Conservation (phyloP, 139 green algal genomes). For the Pleodorina starrii region DNA sequence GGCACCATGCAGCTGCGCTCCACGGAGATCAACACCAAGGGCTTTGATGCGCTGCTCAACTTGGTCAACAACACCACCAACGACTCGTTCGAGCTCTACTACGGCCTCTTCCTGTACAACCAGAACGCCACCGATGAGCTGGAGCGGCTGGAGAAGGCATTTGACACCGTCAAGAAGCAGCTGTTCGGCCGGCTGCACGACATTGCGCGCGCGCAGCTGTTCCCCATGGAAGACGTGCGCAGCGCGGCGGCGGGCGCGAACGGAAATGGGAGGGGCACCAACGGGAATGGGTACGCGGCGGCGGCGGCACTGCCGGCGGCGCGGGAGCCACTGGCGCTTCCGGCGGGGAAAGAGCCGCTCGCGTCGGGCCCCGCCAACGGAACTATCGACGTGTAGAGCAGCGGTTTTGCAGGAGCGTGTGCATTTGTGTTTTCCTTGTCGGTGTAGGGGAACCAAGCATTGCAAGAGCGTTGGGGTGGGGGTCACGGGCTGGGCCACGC, state of each 20-base stretch:
- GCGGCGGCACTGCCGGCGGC: neutral
- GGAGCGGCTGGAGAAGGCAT: conserved; percentile 69
- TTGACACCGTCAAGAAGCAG: conserved; percentile 90
- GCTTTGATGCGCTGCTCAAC: conserved; percentile 91
- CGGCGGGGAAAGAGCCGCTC: neutral
- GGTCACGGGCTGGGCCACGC: no score
- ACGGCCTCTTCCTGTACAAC: conserved; percentile 99
- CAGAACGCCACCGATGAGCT: conserved; percentile 84
- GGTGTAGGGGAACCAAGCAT: no score
- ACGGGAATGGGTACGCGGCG: neutral
- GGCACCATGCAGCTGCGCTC: conserved; percentile 80
- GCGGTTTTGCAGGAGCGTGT: no score
- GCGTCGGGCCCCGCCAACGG: neutral
- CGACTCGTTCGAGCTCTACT: conserved; percentile 99
- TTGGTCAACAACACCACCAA: conserved; percentile 98
- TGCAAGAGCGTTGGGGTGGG: no score
- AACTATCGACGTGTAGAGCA: conserved; percentile 40
- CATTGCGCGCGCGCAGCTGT: conserved; percentile 70
- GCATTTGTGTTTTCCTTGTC: no score
- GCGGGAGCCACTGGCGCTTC: conserved; percentile 42
- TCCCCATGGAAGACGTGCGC: conserved; percentile 29
- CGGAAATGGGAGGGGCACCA: neutral
- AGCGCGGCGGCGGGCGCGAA: no score
- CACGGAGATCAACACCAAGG: conserved; percentile 96
- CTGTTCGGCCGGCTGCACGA: conserved; percentile 89